Conservation (phyloP, 169 alveolate species). For the Plasmodium cynomolgi region DNA sequence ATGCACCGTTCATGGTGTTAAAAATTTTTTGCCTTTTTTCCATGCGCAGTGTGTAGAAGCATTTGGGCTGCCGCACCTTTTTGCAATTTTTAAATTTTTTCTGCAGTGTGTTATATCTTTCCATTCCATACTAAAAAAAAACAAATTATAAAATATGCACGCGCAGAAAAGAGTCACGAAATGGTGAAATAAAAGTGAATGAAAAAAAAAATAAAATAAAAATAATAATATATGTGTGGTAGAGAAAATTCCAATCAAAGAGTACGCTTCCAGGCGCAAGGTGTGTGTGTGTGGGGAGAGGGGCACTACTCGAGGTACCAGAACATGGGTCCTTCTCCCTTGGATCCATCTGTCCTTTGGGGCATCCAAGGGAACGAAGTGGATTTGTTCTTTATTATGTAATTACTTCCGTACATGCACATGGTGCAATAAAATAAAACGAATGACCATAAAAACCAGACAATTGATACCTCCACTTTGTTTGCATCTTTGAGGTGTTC, state of each 20-base stretch:
- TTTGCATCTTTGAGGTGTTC: slow-evolving; percentile 85
- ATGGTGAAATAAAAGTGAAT: background rate
- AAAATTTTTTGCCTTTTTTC: background rate
- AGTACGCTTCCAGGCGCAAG: background rate
- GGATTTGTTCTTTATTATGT: slow-evolving; percentile 82
- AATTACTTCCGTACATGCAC: slow-evolving; percentile 78
- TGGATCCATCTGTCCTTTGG: slow-evolving; percentile 85
- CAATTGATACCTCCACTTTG: slow-evolving; percentile 81
- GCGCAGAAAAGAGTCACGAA: background rate
- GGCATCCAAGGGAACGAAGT: slow-evolving; percentile 89
- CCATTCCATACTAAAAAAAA: background rate
- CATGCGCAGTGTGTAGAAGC: background rate
- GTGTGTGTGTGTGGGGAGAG: background rate
- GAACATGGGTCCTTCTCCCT: slow-evolving; percentile 86
- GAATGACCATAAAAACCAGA: slow-evolving; percentile 86
- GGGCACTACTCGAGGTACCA: slow-evolving; percentile 81
- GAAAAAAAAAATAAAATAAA: background rate
- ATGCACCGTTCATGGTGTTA: background rate
- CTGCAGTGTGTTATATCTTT: background rate
- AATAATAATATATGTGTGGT: background rate
- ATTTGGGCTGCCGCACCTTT: background rate
- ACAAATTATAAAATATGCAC: background rate
- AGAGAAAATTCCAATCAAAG: background rate
- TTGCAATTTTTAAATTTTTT: background rate
- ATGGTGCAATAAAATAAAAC: slow-evolving; percentile 77